Percentiles rank a stretch among this genome's conserved stretches.
phyloP scores from a whole-genome alignment of 805 yeast genomes.

The Kodamaea hsintzibuensis region DNA sequence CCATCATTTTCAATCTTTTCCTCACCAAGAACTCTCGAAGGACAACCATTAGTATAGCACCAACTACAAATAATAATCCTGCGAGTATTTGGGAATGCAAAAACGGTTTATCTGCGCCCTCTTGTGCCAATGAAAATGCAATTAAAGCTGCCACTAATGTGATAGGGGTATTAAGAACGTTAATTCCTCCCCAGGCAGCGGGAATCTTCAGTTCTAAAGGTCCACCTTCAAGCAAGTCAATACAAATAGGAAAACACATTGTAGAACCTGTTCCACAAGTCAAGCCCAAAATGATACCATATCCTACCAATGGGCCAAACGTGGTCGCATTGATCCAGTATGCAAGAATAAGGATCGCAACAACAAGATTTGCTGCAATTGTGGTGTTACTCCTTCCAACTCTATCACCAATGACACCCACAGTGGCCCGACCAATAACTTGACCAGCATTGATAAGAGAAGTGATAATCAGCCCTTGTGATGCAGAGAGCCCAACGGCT shows the following conservation, averaged over 20 bases:
- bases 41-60: conserved; percentile 43
- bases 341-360: conserved; percentile 30
- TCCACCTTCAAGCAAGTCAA: conserved; percentile 10
- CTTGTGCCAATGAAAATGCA: conserved; percentile 45
- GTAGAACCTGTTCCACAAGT: conserved; percentile 32
- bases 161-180: conserved; percentile 31
- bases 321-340: conserved; percentile 40
- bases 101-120: conserved; percentile 41
- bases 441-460: conserved; percentile 45
- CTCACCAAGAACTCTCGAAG: conserved; percentile 55
- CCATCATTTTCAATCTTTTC: conserved; percentile 30
- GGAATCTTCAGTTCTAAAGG: conserved; percentile 25
- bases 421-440: conserved; percentile 49
- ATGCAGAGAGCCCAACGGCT: conserved; percentile 43
- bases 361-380: conserved; percentile 18
- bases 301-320: conserved; percentile 32
- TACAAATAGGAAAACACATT: conserved; percentile 17
- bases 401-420: conserved; percentile 48
- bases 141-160: conserved; percentile 54
- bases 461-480: conserved; percentile 34
- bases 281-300: conserved; percentile 30
- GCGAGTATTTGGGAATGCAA: conserved; percentile 61
- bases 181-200: conserved; percentile 42
- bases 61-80: conserved; percentile 49
- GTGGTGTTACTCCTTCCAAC: conserved; percentile 47